Evolutionary conservation across 2,329 filamentous ascomycete genomes (phyloP).

Genomic region (Aspergillus ibericus): DNA sequence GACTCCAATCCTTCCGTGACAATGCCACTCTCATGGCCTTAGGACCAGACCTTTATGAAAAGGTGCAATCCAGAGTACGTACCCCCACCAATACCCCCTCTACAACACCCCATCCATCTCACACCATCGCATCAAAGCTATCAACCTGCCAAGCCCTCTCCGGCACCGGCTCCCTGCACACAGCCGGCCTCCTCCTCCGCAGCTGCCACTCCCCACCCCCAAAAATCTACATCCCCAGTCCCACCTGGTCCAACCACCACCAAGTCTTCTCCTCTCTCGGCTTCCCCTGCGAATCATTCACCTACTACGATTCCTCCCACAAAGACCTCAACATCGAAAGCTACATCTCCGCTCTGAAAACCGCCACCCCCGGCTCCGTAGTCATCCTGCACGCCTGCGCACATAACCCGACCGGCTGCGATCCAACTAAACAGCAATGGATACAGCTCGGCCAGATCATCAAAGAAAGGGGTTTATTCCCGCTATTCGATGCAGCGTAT

Average conservation of each 20-base stretch:
- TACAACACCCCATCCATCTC: neutral
- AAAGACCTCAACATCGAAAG: conserved; percentile 23
- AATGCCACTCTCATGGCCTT: conserved; percentile 85
- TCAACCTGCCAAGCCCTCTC: conserved; percentile 77
- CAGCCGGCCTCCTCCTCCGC: conserved; percentile 24
- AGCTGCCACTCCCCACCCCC: conserved; percentile 14
- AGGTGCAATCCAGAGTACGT: conserved; percentile 12
- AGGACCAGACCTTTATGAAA: conserved; percentile 46
- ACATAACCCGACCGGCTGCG: conserved; percentile 95
- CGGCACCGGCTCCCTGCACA: conserved; percentile 59
- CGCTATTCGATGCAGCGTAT: conserved; percentile 57
- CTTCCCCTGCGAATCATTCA: conserved; percentile 60
- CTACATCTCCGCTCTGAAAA: conserved; percentile 16
- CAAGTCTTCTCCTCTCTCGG: conserved; percentile 90
- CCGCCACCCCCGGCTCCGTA: conserved; percentile 72
- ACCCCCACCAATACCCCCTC: neutral
- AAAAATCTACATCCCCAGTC: conserved; percentile 80
- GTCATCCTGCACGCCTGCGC: conserved; percentile 90
- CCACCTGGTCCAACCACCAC: conserved; percentile 97
- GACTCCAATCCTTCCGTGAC: conserved; percentile 74
- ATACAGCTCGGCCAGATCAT: conserved; percentile 76
- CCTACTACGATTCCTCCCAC: conserved; percentile 22
- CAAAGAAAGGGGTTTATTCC: conserved; percentile 75
- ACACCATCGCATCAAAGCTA: conserved; percentile 20
- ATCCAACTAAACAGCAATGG: conserved; percentile 90